Percentiles rank a stretch among this genome's conserved stretches.
phyloP scores from a whole-genome alignment of 1,284 basidiomycete species.

The Ceratobasidium sp. region DNA sequence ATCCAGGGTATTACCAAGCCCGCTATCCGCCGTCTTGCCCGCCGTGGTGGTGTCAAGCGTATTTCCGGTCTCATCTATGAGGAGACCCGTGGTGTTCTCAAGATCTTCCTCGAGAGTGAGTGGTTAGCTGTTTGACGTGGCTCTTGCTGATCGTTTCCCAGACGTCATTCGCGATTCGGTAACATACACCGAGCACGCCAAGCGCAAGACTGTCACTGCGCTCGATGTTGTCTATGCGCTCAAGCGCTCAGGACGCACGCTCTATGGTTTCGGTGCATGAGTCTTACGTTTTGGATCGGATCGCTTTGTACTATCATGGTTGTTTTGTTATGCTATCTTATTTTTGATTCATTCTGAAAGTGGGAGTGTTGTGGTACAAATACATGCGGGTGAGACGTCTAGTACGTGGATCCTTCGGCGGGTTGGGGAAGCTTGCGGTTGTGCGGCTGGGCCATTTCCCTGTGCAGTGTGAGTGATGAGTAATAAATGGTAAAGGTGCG shows the following conservation, averaged over 20 bases:
- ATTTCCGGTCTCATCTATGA: constrained; percentile 93
- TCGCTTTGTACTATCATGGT: constrained; percentile 15
- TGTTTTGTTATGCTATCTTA: constrained; percentile 34
- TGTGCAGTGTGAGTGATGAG: constrained; percentile 48
- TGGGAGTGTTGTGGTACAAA: constrained; percentile 13
- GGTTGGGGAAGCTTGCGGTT: constrained; percentile 97
- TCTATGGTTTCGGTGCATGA: constrained; percentile 68
- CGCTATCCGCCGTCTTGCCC: constrained; percentile 91
- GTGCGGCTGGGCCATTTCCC: constrained; percentile 91
- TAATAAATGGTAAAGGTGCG: neutral
- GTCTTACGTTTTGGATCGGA: neutral
- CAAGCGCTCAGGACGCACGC: constrained; percentile 32
- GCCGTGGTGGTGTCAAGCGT: constrained; percentile 95
- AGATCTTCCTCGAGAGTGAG: constrained; percentile 87
- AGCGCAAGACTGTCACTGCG: constrained; percentile 88
- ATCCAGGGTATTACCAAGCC: constrained; percentile 93
- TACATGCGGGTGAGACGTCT: constrained; percentile 9
- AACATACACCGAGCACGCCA: constrained; percentile 95
- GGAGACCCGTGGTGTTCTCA: constrained; percentile 92
- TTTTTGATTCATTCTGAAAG: constrained; percentile 25
- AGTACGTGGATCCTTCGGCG: constrained; percentile 82
- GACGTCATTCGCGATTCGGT: constrained; percentile 89
- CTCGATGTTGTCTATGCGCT: constrained; percentile 84
- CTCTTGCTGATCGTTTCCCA: constrained; percentile 3
- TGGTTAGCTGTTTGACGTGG: constrained; percentile 35